Evolutionary conservation across 1,284 basidiomycete species (phyloP), one percentile per base, ranked within the genome.

Genomic region (Trametes versicolor): DNA sequence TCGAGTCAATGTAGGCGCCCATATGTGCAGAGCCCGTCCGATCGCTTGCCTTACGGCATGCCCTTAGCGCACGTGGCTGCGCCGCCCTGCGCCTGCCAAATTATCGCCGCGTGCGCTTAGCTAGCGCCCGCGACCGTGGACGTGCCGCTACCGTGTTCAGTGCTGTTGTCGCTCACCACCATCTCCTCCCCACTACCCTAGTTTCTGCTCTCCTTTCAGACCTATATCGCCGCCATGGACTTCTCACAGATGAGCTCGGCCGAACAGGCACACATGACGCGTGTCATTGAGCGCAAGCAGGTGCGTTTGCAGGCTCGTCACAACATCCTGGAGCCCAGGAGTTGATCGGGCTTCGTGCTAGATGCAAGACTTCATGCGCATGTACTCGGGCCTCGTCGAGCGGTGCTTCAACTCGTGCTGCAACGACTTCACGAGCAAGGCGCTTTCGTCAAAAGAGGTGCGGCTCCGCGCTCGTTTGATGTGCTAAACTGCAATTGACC

Each of bases 321-420:
- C 23, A 8, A 19, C 32, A 27, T 47, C 32, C 23, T 48, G 52
- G 48, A 36, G 62, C 21, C 15, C 21, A 25, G 19, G 41, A 63
- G 62, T 43, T 68, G 55, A 61, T 55, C 21, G 61, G 49, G 13
- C 39, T 29, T 57, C 27, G 59, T 49, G 50, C n/a, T 79, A 99
- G 95, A 98, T 99, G 96, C 94, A 97, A 85, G 97, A 99, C 83
- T 99, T 99, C 75, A 86, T 99, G 85, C 87, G 86, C 75, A 92
- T 99, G 79, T 99, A 99, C 83, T 95, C 96, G n/a, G 93, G 91
- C 73, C 87, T 99, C 61, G 96, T 98, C 48, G 97, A 99, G 78
- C 89, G 94, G 71, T 99, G 97, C 80, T 99, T 99, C 85, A 95
- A 86, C 70, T 85, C 93, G 34, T 99, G 97, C 80, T 93, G 93